These are phyloP conservation scores for Backusella australiensis DNA, from an alignment of 192 early-diverging fungal genomes.

Conservation along the genomic window DNA sequence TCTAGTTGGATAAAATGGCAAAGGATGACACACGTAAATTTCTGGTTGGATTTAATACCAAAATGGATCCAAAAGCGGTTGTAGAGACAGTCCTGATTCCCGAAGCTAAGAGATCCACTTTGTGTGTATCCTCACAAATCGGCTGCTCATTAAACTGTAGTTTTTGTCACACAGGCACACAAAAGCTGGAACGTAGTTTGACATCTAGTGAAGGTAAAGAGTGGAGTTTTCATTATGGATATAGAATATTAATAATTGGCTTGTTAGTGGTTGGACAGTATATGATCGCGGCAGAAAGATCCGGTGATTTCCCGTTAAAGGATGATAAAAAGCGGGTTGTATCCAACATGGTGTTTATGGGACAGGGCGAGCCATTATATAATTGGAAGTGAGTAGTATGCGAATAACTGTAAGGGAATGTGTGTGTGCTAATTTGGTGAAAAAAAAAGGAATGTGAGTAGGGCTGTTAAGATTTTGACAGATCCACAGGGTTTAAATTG, in stretches of 20 bases:
- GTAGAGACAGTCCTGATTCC: constrained; percentile 83
- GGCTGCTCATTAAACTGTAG: constrained; percentile 84
- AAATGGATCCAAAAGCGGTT: constrained; percentile 50
- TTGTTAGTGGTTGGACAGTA: constrained; percentile 59
- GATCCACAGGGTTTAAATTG: constrained; percentile 55
- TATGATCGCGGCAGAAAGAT: constrained; percentile 59
- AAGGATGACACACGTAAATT: constrained; percentile 62
- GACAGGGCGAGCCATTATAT: constrained; percentile 87
- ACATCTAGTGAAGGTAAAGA: constrained; percentile 60
- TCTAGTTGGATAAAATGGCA: constrained; percentile 46
- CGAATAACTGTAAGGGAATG: neutral
- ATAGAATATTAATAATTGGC: neutral
- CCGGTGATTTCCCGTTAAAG: constrained; percentile 59
- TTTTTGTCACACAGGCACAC: constrained; percentile 92
- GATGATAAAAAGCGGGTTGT: constrained; percentile 46
- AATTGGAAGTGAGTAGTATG: constrained; percentile 64
- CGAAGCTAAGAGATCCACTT: constrained; percentile 59
- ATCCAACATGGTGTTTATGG: constrained; percentile 91
- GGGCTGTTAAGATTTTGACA: constrained; percentile 57
- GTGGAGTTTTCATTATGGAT: neutral
- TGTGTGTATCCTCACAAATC: constrained; percentile 82
- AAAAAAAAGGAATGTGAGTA: constrained; percentile 43
- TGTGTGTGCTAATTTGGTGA: too few species aligned
- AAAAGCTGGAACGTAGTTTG: constrained; percentile 76
- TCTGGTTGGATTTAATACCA: constrained; percentile 51